Evolutionary conservation across 805 yeast species (phyloP).

Genomic region (Cyberlindnera lachancei): DNA sequence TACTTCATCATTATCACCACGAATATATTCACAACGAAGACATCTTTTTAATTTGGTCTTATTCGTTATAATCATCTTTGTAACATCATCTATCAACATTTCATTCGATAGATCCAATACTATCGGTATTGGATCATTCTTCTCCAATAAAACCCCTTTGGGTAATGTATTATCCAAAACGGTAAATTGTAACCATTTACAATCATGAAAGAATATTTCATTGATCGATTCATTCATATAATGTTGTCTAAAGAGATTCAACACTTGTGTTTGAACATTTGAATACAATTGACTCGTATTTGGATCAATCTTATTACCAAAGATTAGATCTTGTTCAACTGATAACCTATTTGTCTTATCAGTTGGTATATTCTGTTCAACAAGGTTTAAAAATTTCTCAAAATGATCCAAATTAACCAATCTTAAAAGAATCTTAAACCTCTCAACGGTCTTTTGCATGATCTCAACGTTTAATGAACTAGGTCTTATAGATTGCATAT

Average conservation of each 20-base stretch:
- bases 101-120: constrained; percentile 24
- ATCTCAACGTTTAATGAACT: constrained; percentile 43
- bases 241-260: constrained; percentile 2
- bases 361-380: constrained; percentile 30
- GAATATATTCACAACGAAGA: constrained; percentile 45
- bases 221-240: constrained; percentile 2
- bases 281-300: constrained; percentile 14
- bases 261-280: too few relatives aligned
- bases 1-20: constrained; percentile 26
- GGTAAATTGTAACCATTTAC: constrained; percentile 51
- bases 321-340: constrained; percentile 19
- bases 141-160: constrained; percentile 27
- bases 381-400: constrained; percentile 55
- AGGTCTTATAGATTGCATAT: constrained; percentile 5
- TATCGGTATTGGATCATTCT: constrained; percentile 26
- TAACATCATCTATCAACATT: constrained; percentile 26
- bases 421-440: constrained; percentile 26
- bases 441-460: constrained; percentile 43
- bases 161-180: constrained; percentile 23
- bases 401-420: constrained; percentile 38
- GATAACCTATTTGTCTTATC: constrained; percentile 8
- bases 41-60: constrained; percentile 34
- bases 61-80: constrained; percentile 19
- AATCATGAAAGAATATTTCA: constrained; percentile 40
- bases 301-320: constrained; percentile 19